phyloP scores from a whole-genome alignment of 306 rosid genomes.

The Quercus ilex region DNA sequence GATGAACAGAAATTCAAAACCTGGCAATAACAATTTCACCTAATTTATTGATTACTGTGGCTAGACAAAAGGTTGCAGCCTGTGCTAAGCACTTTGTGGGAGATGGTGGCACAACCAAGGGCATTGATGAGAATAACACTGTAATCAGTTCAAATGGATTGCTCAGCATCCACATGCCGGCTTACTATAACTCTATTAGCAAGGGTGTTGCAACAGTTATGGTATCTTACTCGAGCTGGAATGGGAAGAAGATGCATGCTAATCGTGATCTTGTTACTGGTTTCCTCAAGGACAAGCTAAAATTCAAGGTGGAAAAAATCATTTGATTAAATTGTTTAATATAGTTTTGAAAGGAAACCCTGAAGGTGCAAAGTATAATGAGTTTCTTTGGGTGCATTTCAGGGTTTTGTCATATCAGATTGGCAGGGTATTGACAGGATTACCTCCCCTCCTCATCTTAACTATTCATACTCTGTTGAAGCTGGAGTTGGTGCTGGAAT shows the following conservation, averaged over 20 bases:
- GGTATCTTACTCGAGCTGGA: constrained; percentile 89
- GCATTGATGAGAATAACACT: constrained; percentile 89
- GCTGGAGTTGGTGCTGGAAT: constrained; percentile 76
- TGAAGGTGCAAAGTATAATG: not conserved
- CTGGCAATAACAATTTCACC: constrained; percentile 6
- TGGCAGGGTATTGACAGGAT: constrained; percentile 82
- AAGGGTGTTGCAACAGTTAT: constrained; percentile 82
- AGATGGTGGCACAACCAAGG: constrained; percentile 90
- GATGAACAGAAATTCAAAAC: not conserved
- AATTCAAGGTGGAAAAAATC: constrained; percentile 51
- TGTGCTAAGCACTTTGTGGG: constrained; percentile 95
- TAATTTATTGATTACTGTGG: constrained; percentile 12
- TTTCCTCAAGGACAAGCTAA: constrained; percentile 58
- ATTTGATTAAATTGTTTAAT: not conserved
- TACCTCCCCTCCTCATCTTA: constrained; percentile 81
- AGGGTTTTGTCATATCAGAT: constrained; percentile 89
- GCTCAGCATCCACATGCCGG: constrained; percentile 79
- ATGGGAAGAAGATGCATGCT: constrained; percentile 76
- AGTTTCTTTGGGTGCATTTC: constrained; percentile 11
- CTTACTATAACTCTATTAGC: constrained; percentile 49
- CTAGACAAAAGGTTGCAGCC: constrained; percentile 86
- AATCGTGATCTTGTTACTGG: constrained; percentile 66
- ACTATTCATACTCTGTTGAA: constrained; percentile 75
- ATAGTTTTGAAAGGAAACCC: not conserved
- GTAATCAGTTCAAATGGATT: constrained; percentile 50